phyloP scores from a whole-genome alignment of 441 rosid species.

The Rhodomyrtus psidioides region DNA sequence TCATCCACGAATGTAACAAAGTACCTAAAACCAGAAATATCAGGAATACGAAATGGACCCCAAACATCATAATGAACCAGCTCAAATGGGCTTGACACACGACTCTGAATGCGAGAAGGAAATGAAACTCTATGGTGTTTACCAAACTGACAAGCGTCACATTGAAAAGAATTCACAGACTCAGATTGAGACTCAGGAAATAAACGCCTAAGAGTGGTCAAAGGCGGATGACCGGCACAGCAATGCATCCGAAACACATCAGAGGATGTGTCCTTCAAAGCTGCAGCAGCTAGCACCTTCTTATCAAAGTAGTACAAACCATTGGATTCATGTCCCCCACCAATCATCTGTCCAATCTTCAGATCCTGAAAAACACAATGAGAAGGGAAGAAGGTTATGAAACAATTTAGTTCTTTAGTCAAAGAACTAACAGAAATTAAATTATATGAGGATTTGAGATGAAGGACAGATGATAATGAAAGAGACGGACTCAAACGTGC shows the following conservation, averaged over 20 bases:
- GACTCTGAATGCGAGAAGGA: neutral
- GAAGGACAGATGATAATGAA: neutral
- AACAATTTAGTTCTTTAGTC: neutral
- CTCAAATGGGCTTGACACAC: neutral
- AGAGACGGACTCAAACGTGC: neutral
- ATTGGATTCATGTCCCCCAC: neutral
- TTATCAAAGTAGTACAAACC: neutral
- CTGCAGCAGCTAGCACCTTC: neutral
- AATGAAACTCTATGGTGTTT: neutral
- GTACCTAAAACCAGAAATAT: neutral
- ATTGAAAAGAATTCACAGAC: neutral
- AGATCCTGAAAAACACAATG: neutral
- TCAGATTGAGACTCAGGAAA: neutral
- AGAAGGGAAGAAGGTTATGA: accelerated
- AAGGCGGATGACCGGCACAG: neutral
- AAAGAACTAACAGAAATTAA: neutral
- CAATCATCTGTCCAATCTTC: neutral
- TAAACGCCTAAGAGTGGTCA: neutral
- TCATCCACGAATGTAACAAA: neutral
- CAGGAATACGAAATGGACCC: accelerated
- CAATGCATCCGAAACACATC: neutral
- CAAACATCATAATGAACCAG: neutral
- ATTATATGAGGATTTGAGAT: neutral
- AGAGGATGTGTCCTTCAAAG: neutral
- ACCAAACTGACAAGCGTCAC: neutral